These are phyloP conservation scores for Coniochaeta prunicola DNA, from an alignment of 2,329 filamentous ascomycete genomes.

Conservation along the genomic window DNA sequence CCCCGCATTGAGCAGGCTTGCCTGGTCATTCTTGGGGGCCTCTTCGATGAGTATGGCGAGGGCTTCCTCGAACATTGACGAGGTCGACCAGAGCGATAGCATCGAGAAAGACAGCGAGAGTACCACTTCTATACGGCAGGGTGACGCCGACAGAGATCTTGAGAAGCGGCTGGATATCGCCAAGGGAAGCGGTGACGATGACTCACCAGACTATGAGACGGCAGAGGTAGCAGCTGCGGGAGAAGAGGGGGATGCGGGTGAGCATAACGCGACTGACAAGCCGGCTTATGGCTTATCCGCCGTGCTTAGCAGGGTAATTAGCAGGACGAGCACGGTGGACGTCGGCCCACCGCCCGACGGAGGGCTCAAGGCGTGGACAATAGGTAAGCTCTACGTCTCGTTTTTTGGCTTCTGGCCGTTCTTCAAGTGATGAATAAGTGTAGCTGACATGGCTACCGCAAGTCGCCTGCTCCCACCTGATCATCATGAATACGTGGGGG, in stretches of 20 bases:
- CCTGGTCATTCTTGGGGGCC: no score
- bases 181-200: not conserved
- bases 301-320: constrained; percentile 29
- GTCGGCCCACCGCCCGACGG: constrained; percentile 44
- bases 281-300: constrained; percentile 13
- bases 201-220: not conserved
- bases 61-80: not conserved
- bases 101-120: not conserved
- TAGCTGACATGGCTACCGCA: not conserved
- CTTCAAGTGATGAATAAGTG: not conserved
- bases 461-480: constrained; percentile 34
- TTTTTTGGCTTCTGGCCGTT: no score
- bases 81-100: not conserved
- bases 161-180: not conserved
- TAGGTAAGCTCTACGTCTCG: constrained; percentile 23
- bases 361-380: constrained; percentile 38
- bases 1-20: not conserved
- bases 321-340: constrained; percentile 31
- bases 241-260: not conserved
- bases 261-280: not conserved
- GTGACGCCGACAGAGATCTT: not conserved
- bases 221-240: not conserved
- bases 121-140: not conserved
- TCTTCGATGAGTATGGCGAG: not conserved
- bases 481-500: constrained; percentile 47